These are phyloP conservation scores for Coemansia sp. DNA, from an alignment of 192 early-diverging fungal genomes.

Conservation along the genomic window DNA sequence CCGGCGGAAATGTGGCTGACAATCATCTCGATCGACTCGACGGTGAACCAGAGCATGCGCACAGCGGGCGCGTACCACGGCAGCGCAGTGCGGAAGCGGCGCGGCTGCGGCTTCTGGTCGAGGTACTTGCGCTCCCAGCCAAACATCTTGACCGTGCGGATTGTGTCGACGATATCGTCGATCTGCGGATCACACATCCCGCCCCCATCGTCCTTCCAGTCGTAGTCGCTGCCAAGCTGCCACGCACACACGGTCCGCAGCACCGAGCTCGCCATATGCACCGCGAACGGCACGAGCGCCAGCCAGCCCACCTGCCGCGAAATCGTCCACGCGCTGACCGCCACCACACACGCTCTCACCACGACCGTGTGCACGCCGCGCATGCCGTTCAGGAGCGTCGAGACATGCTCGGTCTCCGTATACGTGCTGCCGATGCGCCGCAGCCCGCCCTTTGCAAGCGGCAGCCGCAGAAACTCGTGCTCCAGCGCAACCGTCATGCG, in stretches of 20 bases:
- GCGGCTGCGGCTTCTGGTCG: background rate
- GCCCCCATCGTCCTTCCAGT: constrained; percentile 1
- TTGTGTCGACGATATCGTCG: constrained; percentile 9
- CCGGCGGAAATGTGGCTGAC: constrained; percentile 1
- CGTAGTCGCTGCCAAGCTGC: background rate
- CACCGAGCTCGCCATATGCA: background rate
- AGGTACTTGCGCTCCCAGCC: constrained; percentile 38
- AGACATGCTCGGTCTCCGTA: background rate
- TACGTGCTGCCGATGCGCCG: background rate
- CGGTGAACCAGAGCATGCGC: constrained; percentile 8
- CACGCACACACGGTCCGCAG: background rate
- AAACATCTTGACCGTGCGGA: constrained; percentile 35
- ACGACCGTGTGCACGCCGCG: background rate
- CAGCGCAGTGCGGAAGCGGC: background rate
- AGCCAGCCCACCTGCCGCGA: constrained; percentile 23
- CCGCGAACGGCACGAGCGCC: constrained; percentile 8
- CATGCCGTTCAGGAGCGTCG: background rate
- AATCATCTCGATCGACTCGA: background rate
- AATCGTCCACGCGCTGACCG: constrained; percentile 5
- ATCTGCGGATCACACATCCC: background rate
- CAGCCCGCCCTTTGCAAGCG: constrained; percentile 8
- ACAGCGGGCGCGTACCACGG: constrained; percentile 34
- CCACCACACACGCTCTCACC: constrained; percentile 3
- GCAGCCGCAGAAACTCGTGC: constrained; percentile 28
- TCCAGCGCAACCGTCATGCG: constrained; percentile 8